Percentiles rank a stretch among this genome's conserved stretches.
phyloP scores from a whole-genome alignment of 345 rosid species.

The Mangifera indica region DNA sequence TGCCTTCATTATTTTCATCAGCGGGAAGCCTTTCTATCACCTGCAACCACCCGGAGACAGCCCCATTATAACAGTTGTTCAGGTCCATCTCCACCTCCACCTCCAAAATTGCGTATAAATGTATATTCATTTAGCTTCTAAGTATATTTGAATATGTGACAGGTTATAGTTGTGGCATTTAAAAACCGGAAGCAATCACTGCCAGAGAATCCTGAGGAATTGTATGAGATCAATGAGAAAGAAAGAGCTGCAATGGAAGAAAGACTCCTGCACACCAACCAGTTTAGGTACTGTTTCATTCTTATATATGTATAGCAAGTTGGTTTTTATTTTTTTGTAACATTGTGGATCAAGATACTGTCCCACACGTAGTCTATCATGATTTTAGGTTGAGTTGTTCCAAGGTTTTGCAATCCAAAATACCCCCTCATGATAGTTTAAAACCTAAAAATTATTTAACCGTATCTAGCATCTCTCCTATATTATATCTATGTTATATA shows the following conservation, averaged over 20 bases:
- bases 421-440: no score
- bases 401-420: no score
- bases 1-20: slow-evolving; percentile 32
- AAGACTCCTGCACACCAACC: slow-evolving; percentile 44
- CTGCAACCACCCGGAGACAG: slow-evolving; percentile 27
- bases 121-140: no score
- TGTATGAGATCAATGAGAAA: slow-evolving; percentile 38
- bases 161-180: slow-evolving; percentile 29
- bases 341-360: no score
- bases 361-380: no score
- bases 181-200: slow-evolving; percentile 38
- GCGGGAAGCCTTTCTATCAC: slow-evolving; percentile 50
- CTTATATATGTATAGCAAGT: no score
- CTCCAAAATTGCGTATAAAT: neutral
- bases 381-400: no score
- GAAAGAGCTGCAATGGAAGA: slow-evolving; percentile 12
- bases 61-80: slow-evolving; percentile 37
- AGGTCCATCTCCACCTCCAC: slow-evolving; percentile 21
- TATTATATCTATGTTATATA: no score
- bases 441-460: no score
- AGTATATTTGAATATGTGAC: neutral
- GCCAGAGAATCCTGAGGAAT: slow-evolving; percentile 36
- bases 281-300: slow-evolving; percentile 38
- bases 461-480: no score
- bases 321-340: no score